A percentile compares a stretch with the other conserved stretches of the same genome.
Conservation (phyloP, 257 asterid genomes). For the Thymus quinquecostatus region DNA sequence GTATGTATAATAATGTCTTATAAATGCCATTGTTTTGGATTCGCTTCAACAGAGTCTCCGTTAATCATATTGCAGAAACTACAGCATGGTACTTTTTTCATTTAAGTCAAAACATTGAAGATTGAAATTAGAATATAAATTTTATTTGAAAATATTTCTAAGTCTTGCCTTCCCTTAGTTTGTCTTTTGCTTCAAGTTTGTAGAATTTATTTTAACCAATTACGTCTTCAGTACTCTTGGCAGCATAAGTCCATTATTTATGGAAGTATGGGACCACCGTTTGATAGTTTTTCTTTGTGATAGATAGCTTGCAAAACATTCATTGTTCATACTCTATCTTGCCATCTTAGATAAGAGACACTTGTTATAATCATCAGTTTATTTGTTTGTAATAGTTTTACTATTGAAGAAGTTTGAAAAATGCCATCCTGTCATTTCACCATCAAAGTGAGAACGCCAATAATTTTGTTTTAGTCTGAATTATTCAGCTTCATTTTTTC, state of each 20-base stretch:
- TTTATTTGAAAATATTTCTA: neutral
- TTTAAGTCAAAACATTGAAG: neutral
- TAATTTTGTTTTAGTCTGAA: no score
- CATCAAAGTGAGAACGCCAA: neutral
- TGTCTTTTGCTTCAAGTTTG: constrained; percentile 5
- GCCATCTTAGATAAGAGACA: neutral
- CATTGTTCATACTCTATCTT: neutral
- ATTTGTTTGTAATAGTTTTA: neutral
- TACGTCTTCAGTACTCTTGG: constrained; percentile 11
- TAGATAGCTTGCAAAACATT: neutral
- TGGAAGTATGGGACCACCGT: constrained; percentile 17
- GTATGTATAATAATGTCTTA: neutral
- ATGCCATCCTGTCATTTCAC: neutral
- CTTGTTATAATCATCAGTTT: constrained; percentile 12
- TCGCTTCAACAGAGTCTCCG: neutral
- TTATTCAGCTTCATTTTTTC: neutral
- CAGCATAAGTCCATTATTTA: constrained; percentile 7
- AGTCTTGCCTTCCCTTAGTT: constrained; percentile 8
- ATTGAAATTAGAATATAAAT: constrained; percentile 3
- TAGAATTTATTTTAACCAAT: neutral
- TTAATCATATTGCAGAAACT: constrained; percentile 2
- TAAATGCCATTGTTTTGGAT: constrained; percentile 24
- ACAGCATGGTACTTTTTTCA: constrained; percentile 8
- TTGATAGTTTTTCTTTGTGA: constrained; percentile 5
- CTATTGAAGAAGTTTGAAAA: neutral